Evolutionary conservation across 176 grass and related monocot species (phyloP).

Genomic region (Tillandsia leiboldiana): DNA sequence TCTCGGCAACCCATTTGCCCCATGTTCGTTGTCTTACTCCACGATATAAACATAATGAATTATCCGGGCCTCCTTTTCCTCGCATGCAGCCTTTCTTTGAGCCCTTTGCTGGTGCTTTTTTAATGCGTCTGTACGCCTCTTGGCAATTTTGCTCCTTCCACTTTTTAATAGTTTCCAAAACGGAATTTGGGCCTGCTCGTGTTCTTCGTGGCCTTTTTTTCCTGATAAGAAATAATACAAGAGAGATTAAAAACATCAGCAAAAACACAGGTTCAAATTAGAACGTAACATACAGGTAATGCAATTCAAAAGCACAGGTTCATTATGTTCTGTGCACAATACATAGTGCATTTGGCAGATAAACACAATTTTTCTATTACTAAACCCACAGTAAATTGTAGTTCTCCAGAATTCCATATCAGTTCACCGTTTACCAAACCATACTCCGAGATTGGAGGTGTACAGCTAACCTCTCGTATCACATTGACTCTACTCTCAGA

Average conservation of each 20-base stretch:
- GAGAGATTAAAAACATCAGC: neutral
- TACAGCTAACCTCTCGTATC: too few relatives aligned
- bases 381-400: too few relatives aligned
- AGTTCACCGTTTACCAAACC: too few relatives aligned
- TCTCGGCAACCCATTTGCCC: slow-evolving; percentile 98
- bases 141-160: slow-evolving; percentile 62
- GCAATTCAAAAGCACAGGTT: too few relatives aligned
- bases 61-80: slow-evolving; percentile 90
- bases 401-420: too few relatives aligned
- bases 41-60: slow-evolving; percentile 46
- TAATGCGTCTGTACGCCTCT: slow-evolving; percentile 16
- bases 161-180: slow-evolving; percentile 38
- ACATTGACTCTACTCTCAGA: too few relatives aligned
- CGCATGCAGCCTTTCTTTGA: slow-evolving; percentile 95
- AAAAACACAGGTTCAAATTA: neutral
- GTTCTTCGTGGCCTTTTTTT: slow-evolving; percentile 65
- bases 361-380: too few relatives aligned
- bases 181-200: slow-evolving; percentile 41
- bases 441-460: too few relatives aligned
- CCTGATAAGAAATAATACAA: slow-evolving; percentile 10
- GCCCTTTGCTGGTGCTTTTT: slow-evolving; percentile 69
- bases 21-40: slow-evolving; percentile 85
- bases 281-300: neutral
- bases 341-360: too few relatives aligned
- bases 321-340: too few relatives aligned